phyloP scores from a whole-genome alignment of 495 filamentous ascomycete genomes.

The Aspergillus wentii region DNA sequence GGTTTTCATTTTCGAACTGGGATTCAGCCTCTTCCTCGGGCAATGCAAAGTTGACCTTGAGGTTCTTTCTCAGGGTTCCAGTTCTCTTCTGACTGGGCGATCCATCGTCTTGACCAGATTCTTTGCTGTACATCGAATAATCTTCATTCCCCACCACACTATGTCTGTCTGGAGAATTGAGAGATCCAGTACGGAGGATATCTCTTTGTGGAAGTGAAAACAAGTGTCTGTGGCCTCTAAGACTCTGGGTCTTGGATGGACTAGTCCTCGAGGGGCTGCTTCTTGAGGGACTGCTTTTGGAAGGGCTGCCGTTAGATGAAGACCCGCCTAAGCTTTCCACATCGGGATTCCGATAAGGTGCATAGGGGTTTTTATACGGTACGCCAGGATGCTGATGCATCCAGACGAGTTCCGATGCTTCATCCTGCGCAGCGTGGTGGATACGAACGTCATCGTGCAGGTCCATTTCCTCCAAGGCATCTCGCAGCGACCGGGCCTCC shows the following conservation, averaged over 20 bases:
- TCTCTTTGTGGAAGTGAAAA: slow-evolving; percentile 11
- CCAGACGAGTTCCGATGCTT: slow-evolving; percentile 84
- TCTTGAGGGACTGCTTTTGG: slow-evolving; percentile 14
- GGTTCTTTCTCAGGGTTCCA: slow-evolving; percentile 27
- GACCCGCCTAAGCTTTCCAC: no score
- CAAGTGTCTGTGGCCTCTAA: slow-evolving; percentile 38
- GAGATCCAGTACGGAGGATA: slow-evolving; percentile 42
- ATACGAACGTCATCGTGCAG: slow-evolving; percentile 63
- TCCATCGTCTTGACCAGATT: slow-evolving; percentile 2
- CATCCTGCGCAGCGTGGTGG: slow-evolving; percentile 73
- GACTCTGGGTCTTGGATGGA: slow-evolving; percentile 57
- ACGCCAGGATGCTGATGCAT: slow-evolving; percentile 68
- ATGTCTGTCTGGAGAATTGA: slow-evolving; percentile 41
- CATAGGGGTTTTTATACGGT: slow-evolving; percentile 48
- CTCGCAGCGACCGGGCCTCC: slow-evolving; percentile 69
- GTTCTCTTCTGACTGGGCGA: slow-evolving; percentile 9
- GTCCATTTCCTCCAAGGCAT: slow-evolving; percentile 79
- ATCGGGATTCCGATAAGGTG: slow-evolving; percentile 53
- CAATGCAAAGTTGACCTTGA: slow-evolving; percentile 39
- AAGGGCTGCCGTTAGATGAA: no score
- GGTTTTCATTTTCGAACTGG: slow-evolving; percentile 1
- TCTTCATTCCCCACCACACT: slow-evolving; percentile 1
- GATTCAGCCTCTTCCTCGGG: slow-evolving; percentile 21
- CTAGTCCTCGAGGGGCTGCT: slow-evolving; percentile 60
- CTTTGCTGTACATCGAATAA: neutral